Evolutionary conservation across 345 rosid species (phyloP).

Genomic region (Populus simonii): DNA sequence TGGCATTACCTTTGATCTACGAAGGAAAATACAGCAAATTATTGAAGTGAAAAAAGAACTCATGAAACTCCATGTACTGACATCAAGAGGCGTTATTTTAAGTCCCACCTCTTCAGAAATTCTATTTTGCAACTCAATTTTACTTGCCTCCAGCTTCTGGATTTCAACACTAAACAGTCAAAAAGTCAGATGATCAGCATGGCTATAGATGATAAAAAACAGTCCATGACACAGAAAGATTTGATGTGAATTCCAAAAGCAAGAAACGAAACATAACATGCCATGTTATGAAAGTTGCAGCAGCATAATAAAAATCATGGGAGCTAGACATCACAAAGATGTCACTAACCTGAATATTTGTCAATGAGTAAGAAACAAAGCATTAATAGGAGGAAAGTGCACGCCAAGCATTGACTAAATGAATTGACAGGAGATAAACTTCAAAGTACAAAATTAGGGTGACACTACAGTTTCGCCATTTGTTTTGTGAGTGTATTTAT

Average conservation of each 20-base stretch:
- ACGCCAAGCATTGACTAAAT: neutral
- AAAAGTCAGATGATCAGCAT: neutral
- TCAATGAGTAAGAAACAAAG: no score
- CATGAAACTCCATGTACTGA: slow-evolving; percentile 9
- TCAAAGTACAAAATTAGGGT: neutral
- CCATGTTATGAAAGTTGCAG: neutral
- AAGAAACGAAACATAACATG: neutral
- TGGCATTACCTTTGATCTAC: slow-evolving; percentile 63
- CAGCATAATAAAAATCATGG: neutral
- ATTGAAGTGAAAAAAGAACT: neutral
- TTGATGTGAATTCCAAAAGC: neutral
- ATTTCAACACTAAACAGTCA: slow-evolving; percentile 51
- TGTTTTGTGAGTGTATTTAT: neutral
- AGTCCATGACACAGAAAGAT: neutral
- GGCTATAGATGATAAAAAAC: neutral
- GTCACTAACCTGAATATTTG: neutral
- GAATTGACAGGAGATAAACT: neutral
- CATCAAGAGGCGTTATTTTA: neutral
- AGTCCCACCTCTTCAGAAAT: slow-evolving; percentile 63
- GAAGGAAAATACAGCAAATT: slow-evolving; percentile 9
- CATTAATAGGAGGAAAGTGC: neutral
- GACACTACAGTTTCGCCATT: neutral
- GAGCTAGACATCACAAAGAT: neutral
- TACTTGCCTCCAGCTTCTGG: slow-evolving; percentile 63
- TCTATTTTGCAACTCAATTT: slow-evolving; percentile 58